Base-by-base conservation (phyloP, 495 filamentous ascomycete species). In the Xylaria palmicola region DNA sequence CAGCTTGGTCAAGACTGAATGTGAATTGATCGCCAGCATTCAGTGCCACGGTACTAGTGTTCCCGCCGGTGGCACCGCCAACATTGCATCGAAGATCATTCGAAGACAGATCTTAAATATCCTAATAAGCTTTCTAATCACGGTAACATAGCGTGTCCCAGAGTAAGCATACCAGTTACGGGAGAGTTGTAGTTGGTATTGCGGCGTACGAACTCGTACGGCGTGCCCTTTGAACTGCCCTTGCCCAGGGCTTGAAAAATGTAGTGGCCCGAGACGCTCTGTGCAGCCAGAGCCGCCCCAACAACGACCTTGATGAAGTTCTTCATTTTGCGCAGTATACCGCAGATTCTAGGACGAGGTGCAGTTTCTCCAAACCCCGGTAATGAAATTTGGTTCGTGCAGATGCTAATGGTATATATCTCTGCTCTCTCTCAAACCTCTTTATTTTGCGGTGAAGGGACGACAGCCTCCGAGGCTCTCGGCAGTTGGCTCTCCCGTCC, bases 151-250 rank as follows among this genome's bases (percentile, higher is more conserved):
- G 6, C 13, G 29, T 19, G 10, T 19, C 30, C 3, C 13, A 32
- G 29, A 32, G 13, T 22, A 22, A 32, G 63, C 68, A 24, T 55
- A 71, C 68, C 75, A 22, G 78, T 81, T 9, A 86, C 83, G 7
- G 83, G 83, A 26, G 80, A 84, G 72, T 86, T 86, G 65, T 79
- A 73, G 76, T 84, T 85, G 54, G 72, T 77, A 73, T 84, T 83
- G 52, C 74, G 74, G 24, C 83, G 78, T 56, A 86, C 74, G 65
- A 82, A 79, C 63, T 84, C 72, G 65, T 81, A 86, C 19, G 70
- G 66, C 32, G 63, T 59, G 20, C 78, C 79, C 65, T 82, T 78
- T 3, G 62, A 65, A 10, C 71, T 74, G n/a, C 77, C 79, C 49
- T 79, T 71, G 2, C 72, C 71, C 41, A 84, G 62, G 24, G 76